Base-by-base conservation (phyloP, 2,329 filamentous ascomycete genomes). In the Diaporthe sp. region DNA sequence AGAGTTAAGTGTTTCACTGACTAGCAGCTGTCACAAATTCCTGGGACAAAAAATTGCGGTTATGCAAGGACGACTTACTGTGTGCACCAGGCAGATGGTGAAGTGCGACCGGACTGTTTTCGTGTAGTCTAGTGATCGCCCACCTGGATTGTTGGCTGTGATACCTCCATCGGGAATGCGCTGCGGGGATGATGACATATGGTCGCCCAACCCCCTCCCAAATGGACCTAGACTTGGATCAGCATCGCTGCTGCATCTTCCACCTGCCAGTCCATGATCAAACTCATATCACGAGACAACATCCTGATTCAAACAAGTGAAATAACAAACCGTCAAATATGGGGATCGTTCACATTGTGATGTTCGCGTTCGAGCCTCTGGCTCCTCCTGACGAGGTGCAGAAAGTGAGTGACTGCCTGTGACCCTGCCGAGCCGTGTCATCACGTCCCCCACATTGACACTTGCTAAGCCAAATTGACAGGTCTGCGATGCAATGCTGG, bases 331-430 rank as follows among this genome's bases (percentile, higher is more conserved):
- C 39, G 19, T 3, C n/a, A 2, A 77, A 37, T 4, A 94, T 94
- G 92, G 81, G 90, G 0, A 87, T 94, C 78, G 85, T 90, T n/a
- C 93, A 94, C 81, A 88, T 94, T 70, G 92, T 94, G 4, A 85
- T 94, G 37, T 92, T 94, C 79, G 87, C 91, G 76, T 93, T 93
- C 85, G 92, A 92, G 80, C 82, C 89, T 0, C 84, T 85, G 0
- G 82, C 86, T 2, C 84, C 85, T 1, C 78, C 85, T 0, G 87
- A 88, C 22, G 85, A 89, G 44, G 84, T 93, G 10, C 85, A 90
- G 78, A 87, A 90, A 79, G 93, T 93, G 83, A 61, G 87, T 83
- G 44, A 60, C 28, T 19, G n/a, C 39, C n/a, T 65, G 7, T 12
- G 17, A 13, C 55, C 7, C 55, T 34, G 4, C 34, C 46, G 76